A percentile compares a stretch with the other conserved stretches of the same genome.
These are phyloP conservation scores for Alternaria arborescens DNA, from an alignment of 2,329 filamentous ascomycete species.

Conservation along the genomic window DNA sequence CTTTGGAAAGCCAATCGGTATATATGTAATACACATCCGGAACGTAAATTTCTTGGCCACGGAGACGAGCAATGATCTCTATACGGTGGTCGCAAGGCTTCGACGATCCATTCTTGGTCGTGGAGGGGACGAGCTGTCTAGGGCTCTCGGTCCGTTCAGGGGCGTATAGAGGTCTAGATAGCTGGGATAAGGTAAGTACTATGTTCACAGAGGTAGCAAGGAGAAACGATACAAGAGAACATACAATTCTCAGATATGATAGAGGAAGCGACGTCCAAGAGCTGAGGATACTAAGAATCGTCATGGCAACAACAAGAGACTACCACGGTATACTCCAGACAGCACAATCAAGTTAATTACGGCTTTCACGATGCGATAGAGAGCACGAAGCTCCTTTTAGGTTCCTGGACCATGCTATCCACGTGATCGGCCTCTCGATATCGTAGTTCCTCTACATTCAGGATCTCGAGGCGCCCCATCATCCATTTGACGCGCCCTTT, in stretches of 20 bases:
- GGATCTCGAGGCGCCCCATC: background rate
- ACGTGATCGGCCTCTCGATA: background rate
- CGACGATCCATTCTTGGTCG: background rate
- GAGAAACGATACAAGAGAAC: background rate
- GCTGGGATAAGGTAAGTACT: background rate
- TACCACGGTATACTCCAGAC: background rate
- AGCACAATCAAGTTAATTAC: background rate
- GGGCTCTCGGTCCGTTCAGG: background rate
- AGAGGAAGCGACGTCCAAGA: slow-evolving; percentile 1
- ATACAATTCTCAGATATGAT: slow-evolving; percentile 3
- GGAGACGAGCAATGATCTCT: slow-evolving; percentile 9
- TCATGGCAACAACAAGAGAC: background rate
- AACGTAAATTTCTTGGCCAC: slow-evolving; percentile 14
- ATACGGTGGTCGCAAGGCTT: slow-evolving; percentile 6
- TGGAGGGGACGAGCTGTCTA: background rate
- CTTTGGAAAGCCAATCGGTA: slow-evolving; percentile 9
- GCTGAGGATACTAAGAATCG: slow-evolving; percentile 4
- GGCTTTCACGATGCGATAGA: background rate
- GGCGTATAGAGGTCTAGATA: background rate
- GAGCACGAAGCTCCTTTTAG: slow-evolving; percentile 1
- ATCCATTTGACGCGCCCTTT: background rate
- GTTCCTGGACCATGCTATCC: background rate
- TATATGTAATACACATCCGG: slow-evolving; percentile 15
- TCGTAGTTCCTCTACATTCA: background rate
- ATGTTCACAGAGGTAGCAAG: background rate